Conservation (phyloP, 306 rosid species). For the Comarum palustre region DNA sequence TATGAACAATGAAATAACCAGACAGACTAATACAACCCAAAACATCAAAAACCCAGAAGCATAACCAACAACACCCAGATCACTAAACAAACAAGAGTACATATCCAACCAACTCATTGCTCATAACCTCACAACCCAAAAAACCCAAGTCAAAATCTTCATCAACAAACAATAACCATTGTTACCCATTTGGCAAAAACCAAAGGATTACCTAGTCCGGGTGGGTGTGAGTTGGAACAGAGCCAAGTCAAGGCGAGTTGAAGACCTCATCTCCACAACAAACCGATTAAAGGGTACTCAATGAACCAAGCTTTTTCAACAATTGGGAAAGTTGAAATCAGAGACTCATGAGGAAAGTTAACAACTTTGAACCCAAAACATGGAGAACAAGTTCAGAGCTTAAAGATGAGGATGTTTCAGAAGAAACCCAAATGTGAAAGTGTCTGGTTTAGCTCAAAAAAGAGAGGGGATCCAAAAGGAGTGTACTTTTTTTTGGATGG, state of each 20-base stretch:
- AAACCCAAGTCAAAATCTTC: slow-evolving; percentile 9
- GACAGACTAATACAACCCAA: slow-evolving; percentile 4
- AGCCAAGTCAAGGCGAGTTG: slow-evolving; percentile 71
- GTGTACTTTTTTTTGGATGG: too few relatives aligned
- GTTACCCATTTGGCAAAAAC: slow-evolving; percentile 6
- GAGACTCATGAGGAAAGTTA: slow-evolving; percentile 16
- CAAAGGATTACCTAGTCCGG: slow-evolving; percentile 63
- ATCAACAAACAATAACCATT: neutral
- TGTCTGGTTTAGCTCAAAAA: slow-evolving; percentile 29
- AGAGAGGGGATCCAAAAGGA: slow-evolving; percentile 40
- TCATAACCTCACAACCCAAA: neutral
- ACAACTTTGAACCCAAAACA: slow-evolving; percentile 6
- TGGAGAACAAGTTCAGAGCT: slow-evolving; percentile 24
- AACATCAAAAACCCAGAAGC: slow-evolving; percentile 19
- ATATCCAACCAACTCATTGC: slow-evolving; percentile 14
- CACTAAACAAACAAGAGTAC: slow-evolving; percentile 16
- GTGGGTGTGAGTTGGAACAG: slow-evolving; percentile 96
- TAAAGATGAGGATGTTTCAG: slow-evolving; percentile 28
- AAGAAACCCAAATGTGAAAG: slow-evolving; percentile 25
- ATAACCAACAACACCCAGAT: slow-evolving; percentile 25
- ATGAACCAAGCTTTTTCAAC: slow-evolving; percentile 10
- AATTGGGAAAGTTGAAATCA: slow-evolving; percentile 34
- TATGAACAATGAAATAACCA: neutral
- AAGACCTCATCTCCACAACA: slow-evolving; percentile 54
- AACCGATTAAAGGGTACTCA: slow-evolving; percentile 5